These are phyloP conservation scores for Rhizophagus sp. DNA, from an alignment of 192 early-diverging fungal species.

Conservation along the genomic window DNA sequence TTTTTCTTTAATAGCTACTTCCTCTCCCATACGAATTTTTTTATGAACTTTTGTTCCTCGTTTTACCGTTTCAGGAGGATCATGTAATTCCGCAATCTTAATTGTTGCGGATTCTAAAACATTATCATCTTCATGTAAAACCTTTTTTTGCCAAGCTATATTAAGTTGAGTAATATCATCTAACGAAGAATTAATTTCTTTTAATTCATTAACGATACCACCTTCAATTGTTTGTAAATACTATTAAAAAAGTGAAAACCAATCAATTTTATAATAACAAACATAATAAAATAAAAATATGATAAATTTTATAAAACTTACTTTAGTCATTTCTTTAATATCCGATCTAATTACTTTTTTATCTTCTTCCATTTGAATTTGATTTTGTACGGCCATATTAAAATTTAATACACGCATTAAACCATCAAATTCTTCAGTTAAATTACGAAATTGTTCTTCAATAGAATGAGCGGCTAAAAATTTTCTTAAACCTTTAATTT, in stretches of 20 bases:
- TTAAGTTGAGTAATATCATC: conserved; percentile 24
- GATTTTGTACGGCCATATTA: conserved; percentile 10
- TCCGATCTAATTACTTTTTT: not conserved
- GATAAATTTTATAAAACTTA: not conserved
- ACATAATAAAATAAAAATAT: not conserved
- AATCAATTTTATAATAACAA: not conserved
- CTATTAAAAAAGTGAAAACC: not conserved
- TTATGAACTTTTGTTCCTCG: not conserved
- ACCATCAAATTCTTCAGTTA: conserved; percentile 28
- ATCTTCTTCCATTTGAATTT: conserved; percentile 23
- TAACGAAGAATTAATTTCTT: conserved; percentile 4
- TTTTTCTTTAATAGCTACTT: conserved; percentile 17
- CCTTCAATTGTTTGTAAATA: conserved; percentile 12
- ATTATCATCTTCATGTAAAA: conserved; percentile 7
- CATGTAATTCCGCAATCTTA: not conserved
- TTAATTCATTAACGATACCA: conserved; percentile 1
- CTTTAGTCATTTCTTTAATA: conserved; percentile 15
- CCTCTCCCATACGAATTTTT: conserved; percentile 11
- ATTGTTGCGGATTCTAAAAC: not conserved
- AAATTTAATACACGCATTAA: conserved; percentile 24
- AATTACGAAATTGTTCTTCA: conserved; percentile 8
- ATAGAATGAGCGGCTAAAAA: conserved; percentile 19
- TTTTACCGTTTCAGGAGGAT: not conserved
- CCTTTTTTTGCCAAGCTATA: conserved; percentile 15
- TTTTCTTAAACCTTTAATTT: conserved; percentile 27